Percentiles rank a stretch among this genome's conserved stretches.
Evolutionary conservation across 257 asterid species (phyloP).

Genomic region (Coffea eugenioides): DNA sequence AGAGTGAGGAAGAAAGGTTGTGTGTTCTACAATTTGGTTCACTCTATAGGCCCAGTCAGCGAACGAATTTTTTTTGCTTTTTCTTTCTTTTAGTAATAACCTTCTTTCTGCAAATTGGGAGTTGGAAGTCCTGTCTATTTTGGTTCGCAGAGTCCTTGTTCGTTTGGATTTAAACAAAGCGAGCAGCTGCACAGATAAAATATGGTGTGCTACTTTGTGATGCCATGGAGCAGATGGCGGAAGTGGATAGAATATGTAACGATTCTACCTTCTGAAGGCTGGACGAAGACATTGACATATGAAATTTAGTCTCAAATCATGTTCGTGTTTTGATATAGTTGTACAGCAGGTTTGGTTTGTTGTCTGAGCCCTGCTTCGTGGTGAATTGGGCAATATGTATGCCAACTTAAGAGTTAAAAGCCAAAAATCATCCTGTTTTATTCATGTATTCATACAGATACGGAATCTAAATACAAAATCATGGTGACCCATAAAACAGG

Average conservation of each 20-base stretch:
- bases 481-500: slow-evolving; percentile 30
- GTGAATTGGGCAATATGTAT: neutral
- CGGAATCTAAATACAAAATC: slow-evolving; percentile 40
- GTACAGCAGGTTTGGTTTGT: neutral
- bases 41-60: neutral
- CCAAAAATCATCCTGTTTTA: slow-evolving; percentile 17
- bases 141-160: neutral
- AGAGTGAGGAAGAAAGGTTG: neutral
- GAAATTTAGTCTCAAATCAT: neutral
- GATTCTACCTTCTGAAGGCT: neutral
- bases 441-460: slow-evolving; percentile 9
- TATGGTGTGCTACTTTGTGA: neutral
- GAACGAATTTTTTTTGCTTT: no score
- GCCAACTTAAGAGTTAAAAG: neutral
- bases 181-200: neutral
- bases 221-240: neutral
- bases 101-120: neutral
- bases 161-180: neutral
- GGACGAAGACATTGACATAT: neutral
- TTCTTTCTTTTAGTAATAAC: neutral
- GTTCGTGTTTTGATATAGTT: neutral
- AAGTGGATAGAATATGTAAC: neutral
- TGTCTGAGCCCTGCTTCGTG: neutral
- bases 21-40: no score
- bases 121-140: neutral